Evolutionary conservation across 768 basidiomycete species (phyloP), one percentile per base, ranked within the genome.

Genomic region (Filobasidium wieringae): DNA sequence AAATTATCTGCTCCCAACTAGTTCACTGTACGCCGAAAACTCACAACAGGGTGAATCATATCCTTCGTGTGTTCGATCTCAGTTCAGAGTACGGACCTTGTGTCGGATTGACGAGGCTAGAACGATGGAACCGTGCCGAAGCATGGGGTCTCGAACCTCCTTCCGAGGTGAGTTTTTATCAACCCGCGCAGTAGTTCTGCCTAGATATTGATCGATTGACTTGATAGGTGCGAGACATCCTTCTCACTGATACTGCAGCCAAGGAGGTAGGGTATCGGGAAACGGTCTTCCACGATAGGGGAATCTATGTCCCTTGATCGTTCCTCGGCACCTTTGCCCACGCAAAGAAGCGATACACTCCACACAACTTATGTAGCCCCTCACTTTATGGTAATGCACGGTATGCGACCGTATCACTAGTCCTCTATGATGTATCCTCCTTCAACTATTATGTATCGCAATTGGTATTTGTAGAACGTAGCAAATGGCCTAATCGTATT

Each of bases 51-150:
- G 58, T 72, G 11, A 66, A 71, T 52, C 67, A 67, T 34, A 68
- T 72, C 34, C 67, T 74, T 1, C 61, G 73, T 15, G 67, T 70
- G 0, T 74, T 74, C 54, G 73, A 74, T 54, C 62, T 74, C 56
- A 71, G 68, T 9, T 51, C 68, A 2, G 65, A 67, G 34, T 72
- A 68, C 55, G 72, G 71, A 7, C 73, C 72, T 5, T 65, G 65
- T 36, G 63, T 65, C 40, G 72, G 73, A 37, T 63, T 74, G 54
- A 80, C 82, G n/a, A 82, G 91, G 29, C 74, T 93, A 14, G 82
- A 91, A 61, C 78, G 92, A 36, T 96, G 90, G 88, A 81, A 91
- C 67, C 79, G 91, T 50, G 92, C 92, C 0, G 71, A 83, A 27
- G 78, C 79, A 9, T 77, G 92, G 43, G 88, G 88, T 1, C 76